Evolutionary conservation across 768 basidiomycete genomes (phyloP).

Genomic region (Xerocomellus intermedius): DNA sequence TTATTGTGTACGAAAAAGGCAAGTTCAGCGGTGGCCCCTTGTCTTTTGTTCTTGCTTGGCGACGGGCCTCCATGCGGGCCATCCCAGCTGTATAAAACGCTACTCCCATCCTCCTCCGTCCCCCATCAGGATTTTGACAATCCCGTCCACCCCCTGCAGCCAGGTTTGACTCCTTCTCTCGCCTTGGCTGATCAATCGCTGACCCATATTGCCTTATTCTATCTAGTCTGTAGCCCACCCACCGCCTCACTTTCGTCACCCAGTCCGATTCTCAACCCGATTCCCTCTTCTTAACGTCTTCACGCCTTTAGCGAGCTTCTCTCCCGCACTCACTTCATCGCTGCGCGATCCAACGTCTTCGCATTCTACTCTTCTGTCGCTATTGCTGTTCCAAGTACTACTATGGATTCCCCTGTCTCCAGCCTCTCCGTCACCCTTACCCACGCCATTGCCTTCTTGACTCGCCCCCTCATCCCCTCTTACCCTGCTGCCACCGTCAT

Average conservation of each 20-base stretch:
- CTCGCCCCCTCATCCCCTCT: slow-evolving; percentile 54
- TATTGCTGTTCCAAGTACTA: background rate
- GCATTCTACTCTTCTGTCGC: slow-evolving; percentile 17
- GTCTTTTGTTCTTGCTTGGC: slow-evolving; percentile 37
- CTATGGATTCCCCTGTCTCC: slow-evolving; percentile 38
- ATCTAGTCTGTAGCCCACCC: slow-evolving; percentile 27
- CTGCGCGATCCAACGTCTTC: slow-evolving; percentile 31
- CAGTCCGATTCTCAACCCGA: slow-evolving; percentile 28
- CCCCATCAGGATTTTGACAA: slow-evolving; percentile 37
- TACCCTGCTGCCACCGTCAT: slow-evolving; percentile 62
- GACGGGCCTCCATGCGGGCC: slow-evolving; percentile 14
- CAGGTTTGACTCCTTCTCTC: slow-evolving; percentile 21
- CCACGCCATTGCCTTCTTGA: slow-evolving; percentile 74
- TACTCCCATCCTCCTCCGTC: background rate
- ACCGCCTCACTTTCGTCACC: slow-evolving; percentile 15
- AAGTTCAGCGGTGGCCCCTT: slow-evolving; percentile 6
- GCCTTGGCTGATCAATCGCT: slow-evolving; percentile 1
- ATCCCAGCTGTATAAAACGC: slow-evolving; percentile 28
- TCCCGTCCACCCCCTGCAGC: slow-evolving; percentile 30
- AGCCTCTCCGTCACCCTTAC: slow-evolving; percentile 66
- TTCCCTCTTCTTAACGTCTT: slow-evolving; percentile 21
- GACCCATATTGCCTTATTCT: background rate
- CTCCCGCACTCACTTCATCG: slow-evolving; percentile 28
- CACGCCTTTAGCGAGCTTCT: slow-evolving; percentile 27
- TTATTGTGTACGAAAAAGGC: slow-evolving; percentile 34